Evolutionary conservation across 1,284 basidiomycete genomes (phyloP), one percentile per base, ranked within the genome.

Genomic region (Cutaneotrichosporon curvatum): DNA sequence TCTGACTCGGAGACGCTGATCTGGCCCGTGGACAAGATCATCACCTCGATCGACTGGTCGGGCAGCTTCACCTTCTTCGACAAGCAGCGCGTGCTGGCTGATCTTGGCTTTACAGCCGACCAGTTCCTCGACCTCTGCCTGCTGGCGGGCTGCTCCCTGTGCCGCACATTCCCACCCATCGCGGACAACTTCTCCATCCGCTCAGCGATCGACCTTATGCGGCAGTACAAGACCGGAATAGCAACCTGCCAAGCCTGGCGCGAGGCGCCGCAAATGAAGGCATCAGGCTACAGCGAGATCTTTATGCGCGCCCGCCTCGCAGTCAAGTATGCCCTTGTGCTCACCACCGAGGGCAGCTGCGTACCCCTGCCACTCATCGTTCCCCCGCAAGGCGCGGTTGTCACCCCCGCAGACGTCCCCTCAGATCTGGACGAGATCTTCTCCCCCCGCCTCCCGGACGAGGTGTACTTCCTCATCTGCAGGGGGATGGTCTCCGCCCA

Each of bases 121-220:
- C 91, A 96, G 67, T 95, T 98, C 74, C 81, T 98, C 56, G 94
- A 99, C 68, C 78, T 91, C 53, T 85, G 83, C 18, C 85, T 99
- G 56, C 79, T 99, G 32, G 82, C 92, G 32, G 95, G 95, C 21
- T 94, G 84, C 57, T 87, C 92, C 32, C 79, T 88, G 59, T 84
- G 83, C 7, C 81, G 82, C 2, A 82, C 91, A 11, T 94, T 94
- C 79, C 91, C 85, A 32, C 87, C 85, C 78, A 50, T 78, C 78
- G 48, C 85, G 69, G 83, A 85, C 55, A 64, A 63, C 52, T 84
- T 86, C 63, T 80, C 81, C 1, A 74, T 92, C 52, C 88, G 87
- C 61, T 80, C 82, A 16, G 85, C 85, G 18, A 82, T 91, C 43
- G 89, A 94, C 66, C 83, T 91, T 76, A 81, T 95, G 66, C 84